A percentile compares a stretch with the other conserved stretches of the same genome.
Conservation (phyloP, 2,329 filamentous ascomycete genomes). For the Sarocladium kiliense region DNA sequence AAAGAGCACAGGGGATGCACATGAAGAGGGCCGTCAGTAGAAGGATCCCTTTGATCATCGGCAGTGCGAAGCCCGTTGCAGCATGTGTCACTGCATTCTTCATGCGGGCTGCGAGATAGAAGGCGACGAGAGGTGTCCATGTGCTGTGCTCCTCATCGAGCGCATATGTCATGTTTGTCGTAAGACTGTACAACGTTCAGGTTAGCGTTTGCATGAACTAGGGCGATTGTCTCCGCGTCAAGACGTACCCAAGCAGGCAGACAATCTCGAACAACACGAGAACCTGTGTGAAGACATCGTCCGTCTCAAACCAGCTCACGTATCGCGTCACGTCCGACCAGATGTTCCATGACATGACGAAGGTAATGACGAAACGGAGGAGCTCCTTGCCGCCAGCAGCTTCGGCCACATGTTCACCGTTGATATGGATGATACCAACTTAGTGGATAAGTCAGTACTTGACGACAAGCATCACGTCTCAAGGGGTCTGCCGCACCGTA, state of each 20-base stretch:
- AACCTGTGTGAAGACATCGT: conserved; percentile 54
- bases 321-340: conserved; percentile 55
- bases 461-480: no score
- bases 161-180: conserved; percentile 55
- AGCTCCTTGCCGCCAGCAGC: conserved; percentile 48
- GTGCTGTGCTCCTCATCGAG: conserved; percentile 45
- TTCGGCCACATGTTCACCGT: conserved; percentile 56
- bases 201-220: no score
- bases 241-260: conserved; percentile 51
- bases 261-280: conserved; percentile 57
- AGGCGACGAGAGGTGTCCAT: conserved; percentile 53
- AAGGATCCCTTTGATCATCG: conserved; percentile 55
- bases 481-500: no score
- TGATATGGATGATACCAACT: conserved; percentile 59
- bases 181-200: conserved; percentile 43
- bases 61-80: conserved; percentile 40
- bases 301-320: conserved; percentile 57
- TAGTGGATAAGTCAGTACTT: not conserved
- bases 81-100: conserved; percentile 45
- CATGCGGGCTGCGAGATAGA: conserved; percentile 54
- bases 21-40: conserved; percentile 38
- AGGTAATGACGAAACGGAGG: conserved; percentile 56
- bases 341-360: conserved; percentile 59
- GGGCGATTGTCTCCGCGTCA: no score
- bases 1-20: conserved; percentile 45